These are phyloP conservation scores for Skeletonema tropicum DNA, from an alignment of 108 stramenopile genomes.

Conservation along the genomic window DNA sequence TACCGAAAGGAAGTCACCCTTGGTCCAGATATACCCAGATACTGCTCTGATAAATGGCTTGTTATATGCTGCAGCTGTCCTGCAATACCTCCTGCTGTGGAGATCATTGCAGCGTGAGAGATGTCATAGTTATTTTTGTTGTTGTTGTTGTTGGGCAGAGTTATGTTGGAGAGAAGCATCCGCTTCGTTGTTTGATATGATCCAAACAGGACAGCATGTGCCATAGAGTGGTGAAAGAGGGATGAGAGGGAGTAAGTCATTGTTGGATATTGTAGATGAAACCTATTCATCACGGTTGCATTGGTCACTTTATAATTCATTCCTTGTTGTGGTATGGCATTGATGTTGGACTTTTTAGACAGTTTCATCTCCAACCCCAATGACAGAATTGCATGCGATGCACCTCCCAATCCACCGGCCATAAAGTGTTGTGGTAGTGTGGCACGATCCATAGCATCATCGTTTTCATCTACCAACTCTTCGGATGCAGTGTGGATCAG, in stretches of 20 bases:
- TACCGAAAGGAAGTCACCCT: neutral
- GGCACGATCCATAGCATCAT: conserved; percentile 45
- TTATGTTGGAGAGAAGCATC: neutral
- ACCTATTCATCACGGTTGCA: neutral
- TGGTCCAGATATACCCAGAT: conserved; percentile 19
- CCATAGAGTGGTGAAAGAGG: conserved; percentile 59
- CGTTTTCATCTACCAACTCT: neutral
- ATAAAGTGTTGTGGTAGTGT: conserved; percentile 51
- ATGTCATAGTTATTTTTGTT: conserved; percentile 6
- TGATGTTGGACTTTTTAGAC: neutral
- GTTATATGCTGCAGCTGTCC: conserved; percentile 66
- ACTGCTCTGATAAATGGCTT: conserved; percentile 63
- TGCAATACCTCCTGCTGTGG: conserved; percentile 66
- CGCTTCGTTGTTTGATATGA: conserved; percentile 69
- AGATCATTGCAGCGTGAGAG: conserved; percentile 31
- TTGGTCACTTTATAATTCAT: neutral
- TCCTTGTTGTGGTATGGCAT: conserved; percentile 5
- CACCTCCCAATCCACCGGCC: conserved; percentile 57
- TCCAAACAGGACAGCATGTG: conserved; percentile 72
- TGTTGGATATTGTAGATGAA: conserved; percentile 20
- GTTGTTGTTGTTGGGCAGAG: conserved; percentile 10
- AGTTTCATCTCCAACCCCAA: conserved; percentile 31
- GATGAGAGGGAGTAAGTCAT: conserved; percentile 16
- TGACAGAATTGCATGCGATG: conserved; percentile 49
- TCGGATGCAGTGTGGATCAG: neutral